Evolutionary conservation across 352 stramenopile species (phyloP).

Genomic region (Phytopythium boreale): DNA sequence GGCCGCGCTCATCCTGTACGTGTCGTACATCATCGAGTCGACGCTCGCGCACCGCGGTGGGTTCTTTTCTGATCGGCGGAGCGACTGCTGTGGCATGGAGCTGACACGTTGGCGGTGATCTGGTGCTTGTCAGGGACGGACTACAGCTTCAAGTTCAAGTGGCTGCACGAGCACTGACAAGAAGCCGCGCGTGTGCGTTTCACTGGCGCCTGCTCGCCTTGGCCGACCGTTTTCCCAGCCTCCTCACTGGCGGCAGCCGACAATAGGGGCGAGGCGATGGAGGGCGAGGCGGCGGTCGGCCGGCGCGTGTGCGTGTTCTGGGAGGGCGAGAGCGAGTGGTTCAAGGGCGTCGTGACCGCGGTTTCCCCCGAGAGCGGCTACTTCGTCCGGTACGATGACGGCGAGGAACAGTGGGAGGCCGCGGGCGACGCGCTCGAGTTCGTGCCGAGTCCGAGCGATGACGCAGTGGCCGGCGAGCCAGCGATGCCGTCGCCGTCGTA

Average conservation of each 20-base stretch:
- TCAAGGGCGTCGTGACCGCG: conserved; percentile 44
- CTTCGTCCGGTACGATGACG: conserved; percentile 72
- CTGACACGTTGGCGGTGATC: background rate
- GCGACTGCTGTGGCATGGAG: background rate
- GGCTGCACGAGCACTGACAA: background rate
- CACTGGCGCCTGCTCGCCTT: background rate
- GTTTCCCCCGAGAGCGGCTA: conserved; percentile 36
- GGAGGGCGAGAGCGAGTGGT: conserved; percentile 66
- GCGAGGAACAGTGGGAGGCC: conserved; percentile 74
- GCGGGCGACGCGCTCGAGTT: conserved; percentile 4
- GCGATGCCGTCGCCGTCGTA: conserved; percentile 13
- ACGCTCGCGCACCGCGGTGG: conserved; percentile 31
- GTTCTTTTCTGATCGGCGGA: background rate
- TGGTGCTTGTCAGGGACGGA: background rate
- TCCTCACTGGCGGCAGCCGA: no score
- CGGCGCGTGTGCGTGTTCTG: conserved; percentile 64
- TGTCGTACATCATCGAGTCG: conserved; percentile 33
- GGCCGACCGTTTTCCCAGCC: background rate
- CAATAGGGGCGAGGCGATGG: background rate
- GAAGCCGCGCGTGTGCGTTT: background rate
- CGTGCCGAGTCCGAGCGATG: background rate
- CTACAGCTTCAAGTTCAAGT: conserved; percentile 2
- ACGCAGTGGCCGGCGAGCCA: conserved; percentile 8
- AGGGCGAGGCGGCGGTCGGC: conserved; percentile 26
- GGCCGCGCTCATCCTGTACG: conserved; percentile 32